A percentile compares a stretch with the other conserved stretches of the same genome.
These are phyloP conservation scores for Fraxinus quadrangulata DNA, from an alignment of 257 asterid species.

Conservation along the genomic window DNA sequence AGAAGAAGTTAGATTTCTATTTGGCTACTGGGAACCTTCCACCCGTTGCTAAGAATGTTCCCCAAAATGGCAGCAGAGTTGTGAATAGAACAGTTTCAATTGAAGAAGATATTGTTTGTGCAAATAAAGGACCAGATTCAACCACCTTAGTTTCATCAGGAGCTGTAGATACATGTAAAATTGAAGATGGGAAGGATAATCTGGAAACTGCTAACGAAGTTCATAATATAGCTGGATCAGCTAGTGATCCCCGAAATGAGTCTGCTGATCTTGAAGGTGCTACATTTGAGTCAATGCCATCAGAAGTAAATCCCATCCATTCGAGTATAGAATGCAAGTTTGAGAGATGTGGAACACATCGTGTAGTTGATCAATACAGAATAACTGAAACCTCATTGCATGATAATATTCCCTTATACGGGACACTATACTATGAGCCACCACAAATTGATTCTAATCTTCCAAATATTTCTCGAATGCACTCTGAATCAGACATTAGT, in stretches of 20 bases:
- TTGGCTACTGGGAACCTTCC: slow-evolving; percentile 89
- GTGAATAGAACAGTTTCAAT: slow-evolving; percentile 35
- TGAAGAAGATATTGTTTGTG: slow-evolving; percentile 29
- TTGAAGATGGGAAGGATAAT: slow-evolving; percentile 44
- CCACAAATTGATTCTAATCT: slow-evolving; percentile 49
- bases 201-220: slow-evolving; percentile 30
- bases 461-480: not conserved
- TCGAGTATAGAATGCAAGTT: slow-evolving; percentile 32
- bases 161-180: slow-evolving; percentile 39
- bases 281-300: slow-evolving; percentile 36
- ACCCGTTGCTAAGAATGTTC: slow-evolving; percentile 53
- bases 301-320: slow-evolving; percentile 37
- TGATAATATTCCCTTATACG: slow-evolving; percentile 44
- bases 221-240: slow-evolving; percentile 34
- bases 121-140: slow-evolving; percentile 43
- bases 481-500: slow-evolving; percentile 36
- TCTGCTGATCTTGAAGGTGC: slow-evolving; percentile 39
- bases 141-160: slow-evolving; percentile 45
- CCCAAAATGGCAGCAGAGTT: slow-evolving; percentile 48
- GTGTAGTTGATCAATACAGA: slow-evolving; percentile 38
- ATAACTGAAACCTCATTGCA: slow-evolving; percentile 37
- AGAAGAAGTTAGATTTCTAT: slow-evolving; percentile 89
- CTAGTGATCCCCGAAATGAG: slow-evolving; percentile 36
- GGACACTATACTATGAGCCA: slow-evolving; percentile 74
- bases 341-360: slow-evolving; percentile 29